Evolutionary conservation across 2,329 filamentous ascomycete genomes (phyloP).

Genomic region (Biscogniauxia marginata): DNA sequence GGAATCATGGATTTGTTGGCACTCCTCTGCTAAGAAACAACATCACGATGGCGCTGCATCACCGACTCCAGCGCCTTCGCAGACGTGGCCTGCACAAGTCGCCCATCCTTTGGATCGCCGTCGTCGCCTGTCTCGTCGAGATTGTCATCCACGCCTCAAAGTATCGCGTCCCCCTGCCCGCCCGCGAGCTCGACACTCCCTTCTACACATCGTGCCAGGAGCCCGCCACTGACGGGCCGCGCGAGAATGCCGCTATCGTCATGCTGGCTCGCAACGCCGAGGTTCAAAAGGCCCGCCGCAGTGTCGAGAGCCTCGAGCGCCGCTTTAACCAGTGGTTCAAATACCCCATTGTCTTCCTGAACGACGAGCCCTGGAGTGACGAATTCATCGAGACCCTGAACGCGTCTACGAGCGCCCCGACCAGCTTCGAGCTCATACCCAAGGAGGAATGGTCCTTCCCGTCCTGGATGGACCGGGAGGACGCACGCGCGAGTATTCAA

Average conservation of each 20-base stretch:
- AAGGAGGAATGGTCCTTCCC: conserved; percentile 42
- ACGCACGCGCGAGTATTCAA: conserved; percentile 34
- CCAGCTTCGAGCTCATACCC: conserved; percentile 42
- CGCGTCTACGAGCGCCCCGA: conserved; percentile 34
- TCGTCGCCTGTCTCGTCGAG: conserved; percentile 24
- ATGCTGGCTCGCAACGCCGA: conserved; percentile 48
- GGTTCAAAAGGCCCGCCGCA: conserved; percentile 37
- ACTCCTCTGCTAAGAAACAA: neutral
- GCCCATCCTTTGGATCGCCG: conserved; percentile 26
- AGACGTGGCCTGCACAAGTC: conserved; percentile 27
- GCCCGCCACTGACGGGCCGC: conserved; percentile 24
- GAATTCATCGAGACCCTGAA: conserved; percentile 34
- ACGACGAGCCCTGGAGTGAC: conserved; percentile 42
- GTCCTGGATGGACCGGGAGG: conserved; percentile 31
- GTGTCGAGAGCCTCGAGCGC: conserved; percentile 42
- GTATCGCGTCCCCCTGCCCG: conserved; percentile 26
- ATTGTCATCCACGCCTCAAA: conserved; percentile 19
- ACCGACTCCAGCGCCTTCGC: conserved; percentile 23
- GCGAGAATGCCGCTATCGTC: conserved; percentile 45
- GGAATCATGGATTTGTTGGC: neutral
- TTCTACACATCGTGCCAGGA: conserved; percentile 29
- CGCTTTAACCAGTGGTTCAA: conserved; percentile 47
- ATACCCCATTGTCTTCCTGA: conserved; percentile 48
- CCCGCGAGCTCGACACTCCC: conserved; percentile 26
- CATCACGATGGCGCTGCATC: conserved; percentile 18